Base-by-base conservation (phyloP, 1,284 basidiomycete species). In the Heterobasidion irregulare region DNA sequence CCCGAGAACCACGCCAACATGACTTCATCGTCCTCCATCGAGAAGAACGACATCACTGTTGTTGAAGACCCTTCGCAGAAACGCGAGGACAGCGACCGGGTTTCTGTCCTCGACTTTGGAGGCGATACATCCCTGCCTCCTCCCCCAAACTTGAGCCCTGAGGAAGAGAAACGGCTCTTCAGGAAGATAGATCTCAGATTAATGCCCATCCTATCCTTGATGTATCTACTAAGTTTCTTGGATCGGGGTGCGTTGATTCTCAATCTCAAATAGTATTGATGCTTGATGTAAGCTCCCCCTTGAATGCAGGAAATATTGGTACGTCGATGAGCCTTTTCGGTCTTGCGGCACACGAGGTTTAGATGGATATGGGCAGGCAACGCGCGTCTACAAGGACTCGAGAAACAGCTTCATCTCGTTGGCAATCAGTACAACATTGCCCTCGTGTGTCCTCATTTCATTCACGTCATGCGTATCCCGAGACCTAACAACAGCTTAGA, bases 381-480 rank as follows among this genome's bases (percentile, higher is more conserved):
- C 59, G 84, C 85, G 2, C 82, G 76, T 60, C 68, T 88, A 12
- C 80, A 84, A 58, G 84, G 85, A 1, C 66, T 86, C 4, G 61
- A 65, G 12, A 75, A 68, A 0, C 75, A 86, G 60, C 70, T 86
- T 0, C 16, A 79, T 53, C 69, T 87, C 36, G 76, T 70, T 0
- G 81, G 82, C 9, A 76, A 83, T 61, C 71, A 75, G 62, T 87
- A 82, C 59, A 87, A 86, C 61, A 80, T 86, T 38, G 83, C 83
- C 0, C 66, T 87, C 60, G 84, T 86, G 38, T 10, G 68, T 61
- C 63, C 38, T n/a, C n/a, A 12, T 41, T 61, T 8, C 19, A 16
- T 48, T 51, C 18, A 9, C 8, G 38, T 9, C 15, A n/a, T n/a
- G 13, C 43, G 16, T 45, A 8, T 38, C 10, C 32, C 19, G 6